A percentile compares a stretch with the other conserved stretches of the same genome.
phyloP scores from a whole-genome alignment of 208 protist species.

The Eutreptiella sp. region DNA sequence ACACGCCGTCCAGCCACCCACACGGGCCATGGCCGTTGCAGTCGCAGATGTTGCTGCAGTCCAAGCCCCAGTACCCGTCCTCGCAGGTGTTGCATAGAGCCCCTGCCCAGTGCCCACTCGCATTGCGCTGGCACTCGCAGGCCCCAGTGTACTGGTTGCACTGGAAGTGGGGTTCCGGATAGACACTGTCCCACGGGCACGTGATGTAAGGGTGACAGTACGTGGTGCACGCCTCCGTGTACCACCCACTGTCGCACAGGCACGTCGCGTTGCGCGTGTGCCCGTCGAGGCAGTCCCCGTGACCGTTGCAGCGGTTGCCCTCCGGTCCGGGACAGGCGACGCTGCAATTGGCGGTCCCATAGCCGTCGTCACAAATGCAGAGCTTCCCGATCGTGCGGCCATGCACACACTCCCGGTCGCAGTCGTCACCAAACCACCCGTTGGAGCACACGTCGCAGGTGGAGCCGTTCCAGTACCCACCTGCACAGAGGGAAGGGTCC shows the following conservation, averaged over 20 bases:
- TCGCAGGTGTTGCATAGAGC: constrained; percentile 10
- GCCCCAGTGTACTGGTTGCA: constrained; percentile 17
- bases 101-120: constrained; percentile 1
- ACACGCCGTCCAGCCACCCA: constrained; percentile 6
- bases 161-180: constrained; percentile 17
- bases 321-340: too few species aligned
- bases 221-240: constrained; percentile 10
- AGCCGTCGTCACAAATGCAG: too few species aligned
- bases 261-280: constrained; percentile 11
- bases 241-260: constrained; percentile 27
- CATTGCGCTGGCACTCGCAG: constrained; percentile 22
- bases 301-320: constrained; percentile 15
- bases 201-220: constrained; percentile 17
- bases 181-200: too few species aligned
- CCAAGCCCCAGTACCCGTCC: constrained; percentile 24
- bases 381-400: not conserved
- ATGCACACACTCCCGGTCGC: constrained; percentile 5
- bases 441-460: constrained; percentile 2
- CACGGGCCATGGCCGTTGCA: constrained; percentile 5
- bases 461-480: constrained; percentile 27
- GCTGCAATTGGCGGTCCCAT: too few species aligned
- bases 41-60: constrained; percentile 8
- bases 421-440: constrained; percentile 15
- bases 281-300: constrained; percentile 23
- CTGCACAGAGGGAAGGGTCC: too few species aligned